Base-by-base conservation (phyloP, 805 yeast species). In the Saturnispora halmiae region DNA sequence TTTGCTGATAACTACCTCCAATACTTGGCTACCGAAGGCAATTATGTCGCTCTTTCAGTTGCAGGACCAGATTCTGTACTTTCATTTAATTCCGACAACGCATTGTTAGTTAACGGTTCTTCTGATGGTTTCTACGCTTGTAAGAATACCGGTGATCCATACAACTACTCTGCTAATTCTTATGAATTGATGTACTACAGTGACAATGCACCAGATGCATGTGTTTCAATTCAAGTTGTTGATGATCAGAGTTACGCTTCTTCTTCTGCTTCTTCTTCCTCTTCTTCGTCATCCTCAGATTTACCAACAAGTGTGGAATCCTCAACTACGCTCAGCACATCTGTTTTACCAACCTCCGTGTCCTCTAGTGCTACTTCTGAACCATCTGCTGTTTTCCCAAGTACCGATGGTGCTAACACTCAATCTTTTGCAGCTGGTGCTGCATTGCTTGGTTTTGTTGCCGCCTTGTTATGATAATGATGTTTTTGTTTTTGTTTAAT, bases 91-190 rank as follows among this genome's bases (percentile, higher is more conserved):
- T 34, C 32, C 16, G 49, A 49, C 38, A 60, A 56, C 25, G 40
- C 44, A 14, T 51, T 68, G 36, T 36, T 44, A 13, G 55, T 57
- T 40, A 51, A 59, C 32, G 65, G 66, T 32, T 42, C 63, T 16
- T 18, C 59, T 20, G 48, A 46, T 21, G 55, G 55, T 20, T 66
- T 69, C 58, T 64, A 55, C 49, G 74, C 68, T 38, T 64, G 65
- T 48, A 65, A 59, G 62, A 62, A 68, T 58, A 58, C 64, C 43
- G 50, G 49, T 34, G 75, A 70, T 50, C 71, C 73, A 20, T 70
- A 69, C 58, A 31, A 45, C n/a, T 63, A 58, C 54, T 65, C 70
- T 28, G 29, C 47, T 15, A 11, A 33, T 9, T 13, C 44, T 16
- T 64, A 51, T 45, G 55, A 55, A 40, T 56, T 61, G 41, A 55